Evolutionary conservation across 2,329 filamentous ascomycete species (phyloP), one percentile per base, ranked within the genome.

Genomic region (Pyricularia sp.): DNA sequence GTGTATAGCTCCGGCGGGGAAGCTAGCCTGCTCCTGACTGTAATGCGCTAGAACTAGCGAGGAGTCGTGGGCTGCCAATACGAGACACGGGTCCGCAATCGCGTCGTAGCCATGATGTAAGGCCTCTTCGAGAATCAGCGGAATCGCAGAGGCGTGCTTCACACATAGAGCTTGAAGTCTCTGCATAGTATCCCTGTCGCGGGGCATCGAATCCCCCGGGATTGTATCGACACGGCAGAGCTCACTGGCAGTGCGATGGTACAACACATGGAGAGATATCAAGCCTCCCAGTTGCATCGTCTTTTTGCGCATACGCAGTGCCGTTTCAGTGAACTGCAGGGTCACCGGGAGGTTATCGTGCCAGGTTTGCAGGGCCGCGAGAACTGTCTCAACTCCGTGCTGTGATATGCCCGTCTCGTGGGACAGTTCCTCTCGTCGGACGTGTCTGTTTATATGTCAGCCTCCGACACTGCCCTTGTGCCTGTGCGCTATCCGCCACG

Each of bases 121-220:
- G 9, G 70, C 69, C 68, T 72, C 71, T 10, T 72, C 75, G 55
- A 75, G 71, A 1, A 76, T 72, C 1, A 71, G 68, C 7, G 74
- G 72, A 14, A 75, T 55, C 17, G 73, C 70, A 26, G 72, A 72
- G 12, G 73, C 73, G 23, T 73, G 73, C 67, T 76, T 73, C 55
- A 75, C 73, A 4, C 74, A 69, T 25, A 73, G 70, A 23, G 73
- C 69, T 28, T 75, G 73, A 2, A 74, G 64, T 26, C 71, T 70
- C 3, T 67, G 63, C 10, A 73, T 68, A 31, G 75, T 74, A 0
- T 33, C 69, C 0, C 66, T 68, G 33, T 74, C 72, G 28, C 74
- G 73, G 7, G 72, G 67, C 6, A 73, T 73, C 30, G 65, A 67
- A 12, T 68, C 61, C 28, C 70, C 26, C 1, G 23, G 7, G 6